Evolutionary conservation across 352 stramenopile species (phyloP).

Genomic region (Phytophthora nicotianae): DNA sequence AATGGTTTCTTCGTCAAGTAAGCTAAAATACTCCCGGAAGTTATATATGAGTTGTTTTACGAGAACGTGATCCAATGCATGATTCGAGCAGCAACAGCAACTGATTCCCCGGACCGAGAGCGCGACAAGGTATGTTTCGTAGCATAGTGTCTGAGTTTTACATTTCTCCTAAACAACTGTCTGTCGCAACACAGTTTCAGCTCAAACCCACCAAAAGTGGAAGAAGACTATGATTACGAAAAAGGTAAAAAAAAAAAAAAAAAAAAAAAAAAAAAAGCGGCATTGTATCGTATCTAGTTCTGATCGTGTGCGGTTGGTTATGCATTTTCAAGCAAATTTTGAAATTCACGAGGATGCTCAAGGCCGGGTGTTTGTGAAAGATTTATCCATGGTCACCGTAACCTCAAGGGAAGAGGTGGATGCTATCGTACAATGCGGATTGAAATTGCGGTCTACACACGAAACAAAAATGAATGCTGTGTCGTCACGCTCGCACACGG

Average conservation of each 20-base stretch:
- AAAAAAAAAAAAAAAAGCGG: not conserved
- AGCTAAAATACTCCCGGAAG: not conserved
- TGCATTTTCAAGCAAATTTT: slow-evolving; percentile 67
- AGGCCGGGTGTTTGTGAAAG: slow-evolving; percentile 94
- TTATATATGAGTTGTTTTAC: too few relatives aligned
- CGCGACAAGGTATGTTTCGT: slow-evolving; percentile 45
- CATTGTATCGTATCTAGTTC: too few relatives aligned
- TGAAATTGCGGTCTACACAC: slow-evolving; percentile 90
- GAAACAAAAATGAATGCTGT: slow-evolving; percentile 94
- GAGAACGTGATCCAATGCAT: not conserved
- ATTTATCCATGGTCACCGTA: slow-evolving; percentile 92
- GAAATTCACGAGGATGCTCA: slow-evolving; percentile 94
- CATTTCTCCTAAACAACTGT: not conserved
- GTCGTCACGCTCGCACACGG: slow-evolving; percentile 87
- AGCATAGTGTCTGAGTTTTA: not conserved
- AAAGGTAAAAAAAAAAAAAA: slow-evolving; percentile 45
- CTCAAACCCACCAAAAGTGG: slow-evolving; percentile 50
- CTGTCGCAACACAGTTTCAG: slow-evolving; percentile 49
- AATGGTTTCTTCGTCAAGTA: slow-evolving; percentile 87
- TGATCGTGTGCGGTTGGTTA: slow-evolving; percentile 1
- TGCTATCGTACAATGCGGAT: slow-evolving; percentile 82
- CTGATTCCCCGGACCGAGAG: slow-evolving; percentile 74
- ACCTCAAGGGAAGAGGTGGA: slow-evolving; percentile 84
- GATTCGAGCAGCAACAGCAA: slow-evolving; percentile 36
- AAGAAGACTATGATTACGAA: slow-evolving; percentile 87